Conservation (phyloP, 495 filamentous ascomycete species). For the Penicillium tannophilum region DNA sequence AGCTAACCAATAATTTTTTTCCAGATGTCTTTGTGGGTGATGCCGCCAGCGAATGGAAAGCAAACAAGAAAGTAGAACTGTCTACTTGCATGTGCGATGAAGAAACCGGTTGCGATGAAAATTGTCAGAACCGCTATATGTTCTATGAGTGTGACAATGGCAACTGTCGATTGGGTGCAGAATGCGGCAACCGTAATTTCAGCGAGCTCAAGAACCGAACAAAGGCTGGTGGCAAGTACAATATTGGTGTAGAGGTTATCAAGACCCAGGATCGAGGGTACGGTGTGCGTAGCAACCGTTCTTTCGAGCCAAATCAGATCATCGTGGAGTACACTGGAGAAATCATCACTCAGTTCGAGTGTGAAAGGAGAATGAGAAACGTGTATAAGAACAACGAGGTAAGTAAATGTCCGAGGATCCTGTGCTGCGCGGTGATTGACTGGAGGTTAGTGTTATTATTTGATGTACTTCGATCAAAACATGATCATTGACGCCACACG, state of each 20-base stretch:
- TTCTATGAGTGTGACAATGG: conserved; percentile 92
- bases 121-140: conserved; percentile 94
- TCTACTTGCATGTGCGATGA: conserved; percentile 79
- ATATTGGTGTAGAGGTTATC: conserved; percentile 90
- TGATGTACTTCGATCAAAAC: conserved; percentile 97
- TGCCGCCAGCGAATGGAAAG: conserved; percentile 82
- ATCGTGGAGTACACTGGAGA: conserved; percentile 98
- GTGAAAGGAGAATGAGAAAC: conserved; percentile 88
- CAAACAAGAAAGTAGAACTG: conserved; percentile 68
- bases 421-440: conserved; percentile 11
- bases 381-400: conserved; percentile 92
- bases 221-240: conserved; percentile 78
- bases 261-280: conserved; percentile 88
- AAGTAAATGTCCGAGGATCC: conserved; percentile 26
- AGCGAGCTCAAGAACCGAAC: conserved; percentile 73
- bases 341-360: conserved; percentile 92
- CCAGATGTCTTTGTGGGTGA: conserved; percentile 92
- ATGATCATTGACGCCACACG: conserved; percentile 98
- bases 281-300: conserved; percentile 86
- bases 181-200: conserved; percentile 87
- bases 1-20: conserved; percentile 13
- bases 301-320: conserved; percentile 87
- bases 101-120: conserved; percentile 80
- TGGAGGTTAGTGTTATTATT: conserved; percentile 77
- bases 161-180: conserved; percentile 77